Percentiles rank a stretch among this genome's conserved stretches.
Evolutionary conservation across 1,139 yeast species (phyloP).

Genomic region (Pichia sp.): DNA sequence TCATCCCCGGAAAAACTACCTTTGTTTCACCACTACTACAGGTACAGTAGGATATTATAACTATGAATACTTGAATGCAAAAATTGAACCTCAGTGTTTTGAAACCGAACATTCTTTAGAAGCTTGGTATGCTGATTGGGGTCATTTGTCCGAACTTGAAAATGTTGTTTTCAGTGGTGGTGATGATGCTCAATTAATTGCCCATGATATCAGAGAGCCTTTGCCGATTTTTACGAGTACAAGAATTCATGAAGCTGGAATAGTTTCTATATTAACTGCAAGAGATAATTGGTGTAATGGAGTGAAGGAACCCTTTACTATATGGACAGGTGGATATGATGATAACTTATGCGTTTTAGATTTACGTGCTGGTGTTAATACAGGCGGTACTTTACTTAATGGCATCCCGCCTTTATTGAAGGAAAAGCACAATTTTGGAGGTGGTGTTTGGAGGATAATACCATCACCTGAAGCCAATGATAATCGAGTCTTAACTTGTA

Average conservation of each 20-base stretch:
- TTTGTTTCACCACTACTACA: conserved; percentile 50
- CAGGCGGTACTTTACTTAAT: conserved; percentile 36
- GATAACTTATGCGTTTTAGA: conserved; percentile 68
- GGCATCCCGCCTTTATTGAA: conserved; percentile 43
- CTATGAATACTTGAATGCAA: conserved; percentile 17
- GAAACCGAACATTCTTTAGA: conserved; percentile 52
- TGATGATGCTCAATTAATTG: conserved; percentile 71
- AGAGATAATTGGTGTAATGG: conserved; percentile 18
- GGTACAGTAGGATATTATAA: conserved; percentile 42
- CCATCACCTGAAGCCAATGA: conserved; percentile 43
- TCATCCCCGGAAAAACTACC: conserved; percentile 34
- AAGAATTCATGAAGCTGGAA: conserved; percentile 79
- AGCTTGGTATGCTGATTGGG: conserved; percentile 86
- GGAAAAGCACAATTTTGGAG: conserved; percentile 54
- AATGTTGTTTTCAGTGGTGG: conserved; percentile 81
- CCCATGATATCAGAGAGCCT: conserved; percentile 56
- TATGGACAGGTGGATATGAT: conserved; percentile 93
- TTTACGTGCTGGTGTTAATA: conserved; percentile 40
- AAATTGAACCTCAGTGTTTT: neutral
- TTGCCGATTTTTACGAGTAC: conserved; percentile 46
- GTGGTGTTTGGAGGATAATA: conserved; percentile 90
- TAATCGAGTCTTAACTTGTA: conserved; percentile 60
- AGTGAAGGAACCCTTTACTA: conserved; percentile 36
- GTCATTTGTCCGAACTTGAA: conserved; percentile 44
- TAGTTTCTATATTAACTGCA: conserved; percentile 61